phyloP scores from a whole-genome alignment of 257 asterid genomes.

The Lycium barbarum region DNA sequence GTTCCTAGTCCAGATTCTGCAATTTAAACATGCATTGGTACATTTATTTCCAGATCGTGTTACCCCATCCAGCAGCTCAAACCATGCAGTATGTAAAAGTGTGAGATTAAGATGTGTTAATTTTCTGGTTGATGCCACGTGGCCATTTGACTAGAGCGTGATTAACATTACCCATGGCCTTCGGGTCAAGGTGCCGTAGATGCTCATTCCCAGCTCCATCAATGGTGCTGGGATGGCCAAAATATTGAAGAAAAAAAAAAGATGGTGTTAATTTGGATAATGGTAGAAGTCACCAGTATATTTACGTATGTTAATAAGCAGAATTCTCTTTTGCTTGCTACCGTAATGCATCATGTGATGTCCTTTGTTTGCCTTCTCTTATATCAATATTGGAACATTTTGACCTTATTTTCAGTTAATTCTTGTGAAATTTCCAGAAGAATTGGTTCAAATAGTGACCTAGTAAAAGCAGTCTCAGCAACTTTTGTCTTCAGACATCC shows the following conservation, averaged over 20 bases:
- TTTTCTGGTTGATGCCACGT: not conserved
- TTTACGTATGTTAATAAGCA: not conserved
- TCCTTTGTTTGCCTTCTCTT: not conserved
- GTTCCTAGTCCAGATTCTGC: slow-evolving; percentile 20
- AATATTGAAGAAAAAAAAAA: too few species aligned
- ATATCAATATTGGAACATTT: not conserved
- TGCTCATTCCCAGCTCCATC: too few species aligned
- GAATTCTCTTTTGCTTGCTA: not conserved
- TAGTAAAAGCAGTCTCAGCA: not conserved
- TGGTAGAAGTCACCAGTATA: not conserved
- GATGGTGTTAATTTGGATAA: not conserved
- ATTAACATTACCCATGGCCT: too few species aligned
- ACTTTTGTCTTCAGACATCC: slow-evolving; percentile 11
- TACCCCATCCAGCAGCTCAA: not conserved
- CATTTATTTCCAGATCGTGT: not conserved
- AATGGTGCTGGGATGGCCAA: too few species aligned
- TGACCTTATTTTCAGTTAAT: not conserved
- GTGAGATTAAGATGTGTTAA: not conserved
- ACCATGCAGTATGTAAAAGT: not conserved
- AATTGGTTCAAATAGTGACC: not conserved
- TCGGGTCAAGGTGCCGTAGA: too few species aligned
- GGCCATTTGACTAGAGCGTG: too few species aligned
- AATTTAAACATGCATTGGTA: not conserved
- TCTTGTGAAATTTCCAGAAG: slow-evolving; percentile 10
- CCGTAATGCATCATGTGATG: not conserved